Conservation (phyloP, 345 rosid species). For the Pugionium dolabratum region DNA sequence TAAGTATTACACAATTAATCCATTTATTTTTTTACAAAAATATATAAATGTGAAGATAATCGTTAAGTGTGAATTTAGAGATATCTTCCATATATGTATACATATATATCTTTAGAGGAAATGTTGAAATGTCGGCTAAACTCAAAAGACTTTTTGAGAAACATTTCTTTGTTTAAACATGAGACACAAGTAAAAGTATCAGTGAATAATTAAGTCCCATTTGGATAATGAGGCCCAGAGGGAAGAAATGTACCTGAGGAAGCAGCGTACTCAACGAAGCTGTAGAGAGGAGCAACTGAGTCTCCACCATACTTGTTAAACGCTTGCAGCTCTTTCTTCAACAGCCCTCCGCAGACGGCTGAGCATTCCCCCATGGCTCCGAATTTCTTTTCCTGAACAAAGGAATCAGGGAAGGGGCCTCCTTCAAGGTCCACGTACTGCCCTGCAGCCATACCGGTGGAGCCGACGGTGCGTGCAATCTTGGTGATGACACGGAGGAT, state of each 20-base stretch:
- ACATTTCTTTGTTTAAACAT: not conserved
- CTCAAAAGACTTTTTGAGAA: conserved; percentile 12
- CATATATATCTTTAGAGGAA: not conserved
- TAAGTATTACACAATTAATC: not conserved
- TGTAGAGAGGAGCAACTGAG: conserved; percentile 61
- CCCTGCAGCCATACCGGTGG: conserved; percentile 96
- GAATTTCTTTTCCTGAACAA: conserved; percentile 80
- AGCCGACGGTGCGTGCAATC: conserved; percentile 92
- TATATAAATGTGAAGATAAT: not conserved
- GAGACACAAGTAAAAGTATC: not conserved
- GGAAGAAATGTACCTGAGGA: conserved; percentile 49
- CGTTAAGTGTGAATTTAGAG: no score
- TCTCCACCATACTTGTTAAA: conserved; percentile 69
- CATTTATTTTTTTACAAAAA: not conserved
- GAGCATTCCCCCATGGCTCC: conserved; percentile 94
- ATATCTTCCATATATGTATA: no score
- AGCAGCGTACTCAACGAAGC: conserved; percentile 85
- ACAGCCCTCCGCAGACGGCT: conserved; percentile 85
- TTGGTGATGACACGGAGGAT: conserved; percentile 76
- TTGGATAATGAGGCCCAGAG: conserved; percentile 21
- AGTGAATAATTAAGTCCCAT: not conserved
- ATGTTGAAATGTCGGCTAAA: conserved; percentile 23
- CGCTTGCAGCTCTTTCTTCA: conserved; percentile 63
- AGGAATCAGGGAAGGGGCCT: conserved; percentile 55
- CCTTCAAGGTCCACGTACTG: conserved; percentile 93